Evolutionary conservation across 371 early-diverging fungal genomes (phyloP).

Genomic region (Mucor irregularis): DNA sequence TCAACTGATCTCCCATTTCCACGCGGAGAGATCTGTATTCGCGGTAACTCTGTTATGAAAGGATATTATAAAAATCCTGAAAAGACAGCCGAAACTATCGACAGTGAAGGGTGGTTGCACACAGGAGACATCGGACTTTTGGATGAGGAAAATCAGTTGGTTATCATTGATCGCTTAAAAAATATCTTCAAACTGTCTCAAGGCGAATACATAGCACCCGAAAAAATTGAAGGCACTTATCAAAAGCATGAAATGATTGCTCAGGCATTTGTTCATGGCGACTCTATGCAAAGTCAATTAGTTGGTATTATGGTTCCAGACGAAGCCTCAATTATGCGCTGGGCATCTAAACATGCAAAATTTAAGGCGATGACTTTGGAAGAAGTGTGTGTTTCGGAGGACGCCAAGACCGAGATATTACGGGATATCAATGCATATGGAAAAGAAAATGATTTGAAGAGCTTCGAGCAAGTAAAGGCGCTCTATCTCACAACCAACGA

Average conservation of each 20-base stretch:
- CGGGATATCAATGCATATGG: slow-evolving; percentile 62
- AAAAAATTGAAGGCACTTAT: slow-evolving; percentile 91
- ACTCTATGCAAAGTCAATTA: slow-evolving; percentile 81
- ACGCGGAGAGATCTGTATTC: slow-evolving; percentile 92
- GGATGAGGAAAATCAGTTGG: slow-evolving; percentile 74
- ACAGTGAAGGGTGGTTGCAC: slow-evolving; percentile 82
- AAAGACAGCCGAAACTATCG: slow-evolving; percentile 81
- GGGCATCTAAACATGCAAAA: too few species aligned
- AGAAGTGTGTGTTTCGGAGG: slow-evolving; percentile 57
- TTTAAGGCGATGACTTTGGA: slow-evolving; percentile 36
- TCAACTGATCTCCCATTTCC: slow-evolving; percentile 84
- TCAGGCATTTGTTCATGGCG: slow-evolving; percentile 91
- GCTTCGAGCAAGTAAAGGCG: slow-evolving; percentile 85
- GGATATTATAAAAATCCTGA: slow-evolving; percentile 87
- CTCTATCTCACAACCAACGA: slow-evolving; percentile 70
- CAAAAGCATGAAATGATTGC: slow-evolving; percentile 67
- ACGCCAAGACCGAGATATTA: slow-evolving; percentile 61
- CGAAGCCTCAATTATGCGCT: slow-evolving; percentile 49
- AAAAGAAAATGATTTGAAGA: slow-evolving; percentile 72
- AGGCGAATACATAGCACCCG: slow-evolving; percentile 99
- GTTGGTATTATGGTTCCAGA: slow-evolving; percentile 91
- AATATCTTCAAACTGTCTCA: slow-evolving; percentile 98
- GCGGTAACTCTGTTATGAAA: slow-evolving; percentile 82
- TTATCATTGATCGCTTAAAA: slow-evolving; percentile 96
- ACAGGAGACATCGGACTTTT: slow-evolving; percentile 97